Evolutionary conservation across 1,284 basidiomycete genomes (phyloP).

Genomic region (Sparassis latifolia): DNA sequence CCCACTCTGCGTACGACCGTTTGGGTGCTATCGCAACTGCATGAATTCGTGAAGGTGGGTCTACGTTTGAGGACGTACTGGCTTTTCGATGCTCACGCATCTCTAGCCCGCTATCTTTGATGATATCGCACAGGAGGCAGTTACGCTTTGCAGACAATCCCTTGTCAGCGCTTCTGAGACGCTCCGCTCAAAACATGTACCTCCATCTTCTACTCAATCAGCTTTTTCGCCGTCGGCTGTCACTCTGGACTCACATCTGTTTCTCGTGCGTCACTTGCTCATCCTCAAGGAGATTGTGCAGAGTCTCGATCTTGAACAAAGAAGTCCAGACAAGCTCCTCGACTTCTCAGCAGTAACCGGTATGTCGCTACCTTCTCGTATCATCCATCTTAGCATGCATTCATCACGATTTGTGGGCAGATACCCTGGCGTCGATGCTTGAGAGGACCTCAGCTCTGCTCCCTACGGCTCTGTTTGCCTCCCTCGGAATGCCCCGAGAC

Average conservation of each 20-base stretch:
- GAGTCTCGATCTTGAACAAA: constrained; percentile 61
- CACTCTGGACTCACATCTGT: constrained; percentile 68
- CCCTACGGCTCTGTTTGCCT: constrained; percentile 59
- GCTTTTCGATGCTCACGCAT: constrained; percentile 3
- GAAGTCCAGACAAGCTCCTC: constrained; percentile 28
- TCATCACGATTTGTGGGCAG: constrained; percentile 29
- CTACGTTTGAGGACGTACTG: background rate
- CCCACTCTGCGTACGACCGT: constrained; percentile 80
- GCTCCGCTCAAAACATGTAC: constrained; percentile 42
- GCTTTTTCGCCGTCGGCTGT: no score
- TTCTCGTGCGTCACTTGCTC: constrained; percentile 85
- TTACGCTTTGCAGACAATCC: constrained; percentile 75
- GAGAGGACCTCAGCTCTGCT: constrained; percentile 68
- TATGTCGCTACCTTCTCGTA: constrained; percentile 20
- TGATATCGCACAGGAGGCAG: constrained; percentile 89
- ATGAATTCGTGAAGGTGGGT: constrained; percentile 84
- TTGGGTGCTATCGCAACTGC: constrained; percentile 83
- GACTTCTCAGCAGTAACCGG: constrained; percentile 49
- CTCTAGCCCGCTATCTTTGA: constrained; percentile 82
- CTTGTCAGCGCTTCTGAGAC: constrained; percentile 64
- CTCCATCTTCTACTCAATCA: constrained; percentile 27
- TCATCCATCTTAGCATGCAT: background rate
- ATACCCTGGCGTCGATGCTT: constrained; percentile 69
- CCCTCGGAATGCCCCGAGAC: constrained; percentile 56
- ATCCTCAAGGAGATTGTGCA: constrained; percentile 86